Evolutionary conservation across 2,329 filamentous ascomycete species (phyloP).

Genomic region (Monosporascus sp.): DNA sequence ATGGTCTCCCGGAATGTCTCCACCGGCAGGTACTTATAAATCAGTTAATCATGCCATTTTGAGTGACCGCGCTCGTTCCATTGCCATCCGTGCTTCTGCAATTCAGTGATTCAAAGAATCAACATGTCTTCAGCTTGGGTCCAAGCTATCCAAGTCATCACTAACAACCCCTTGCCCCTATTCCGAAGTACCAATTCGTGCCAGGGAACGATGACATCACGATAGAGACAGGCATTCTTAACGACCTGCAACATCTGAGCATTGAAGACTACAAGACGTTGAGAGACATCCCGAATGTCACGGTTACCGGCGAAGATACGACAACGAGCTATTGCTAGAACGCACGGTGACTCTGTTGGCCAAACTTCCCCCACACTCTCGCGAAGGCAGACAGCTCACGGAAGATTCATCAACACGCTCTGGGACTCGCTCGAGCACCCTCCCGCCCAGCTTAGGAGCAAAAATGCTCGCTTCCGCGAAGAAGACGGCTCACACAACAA

Average conservation of each 20-base stretch:
- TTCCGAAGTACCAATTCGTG: slow-evolving; percentile 13
- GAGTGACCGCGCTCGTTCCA: too few species aligned
- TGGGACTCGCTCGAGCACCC: slow-evolving; percentile 15
- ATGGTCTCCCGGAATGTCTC: too few species aligned
- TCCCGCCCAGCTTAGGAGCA: slow-evolving; percentile 3
- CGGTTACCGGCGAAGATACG: slow-evolving; percentile 10
- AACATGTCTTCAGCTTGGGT: slow-evolving; percentile 1
- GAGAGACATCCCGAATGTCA: slow-evolving; percentile 7
- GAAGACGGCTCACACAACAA: slow-evolving; percentile 26
- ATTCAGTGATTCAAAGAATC: too few species aligned
- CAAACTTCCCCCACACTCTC: slow-evolving; percentile 11
- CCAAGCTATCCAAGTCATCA: slow-evolving; percentile 9
- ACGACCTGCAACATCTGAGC: slow-evolving; percentile 8
- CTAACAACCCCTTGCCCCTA: slow-evolving; percentile 9
- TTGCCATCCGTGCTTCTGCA: too few species aligned
- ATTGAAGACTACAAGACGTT: slow-evolving; percentile 12
- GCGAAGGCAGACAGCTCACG: slow-evolving; percentile 10
- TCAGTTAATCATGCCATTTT: too few species aligned
- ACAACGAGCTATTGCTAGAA: slow-evolving; percentile 27
- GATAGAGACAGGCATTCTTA: slow-evolving; percentile 11
- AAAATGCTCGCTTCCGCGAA: slow-evolving; percentile 8
- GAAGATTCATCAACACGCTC: slow-evolving; percentile 13
- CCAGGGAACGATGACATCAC: slow-evolving; percentile 13
- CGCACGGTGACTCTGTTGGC: slow-evolving; percentile 12
- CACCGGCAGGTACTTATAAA: too few species aligned